Base-by-base conservation (phyloP, 2,329 filamentous ascomycete genomes). In the Aspergillus versicolor region DNA sequence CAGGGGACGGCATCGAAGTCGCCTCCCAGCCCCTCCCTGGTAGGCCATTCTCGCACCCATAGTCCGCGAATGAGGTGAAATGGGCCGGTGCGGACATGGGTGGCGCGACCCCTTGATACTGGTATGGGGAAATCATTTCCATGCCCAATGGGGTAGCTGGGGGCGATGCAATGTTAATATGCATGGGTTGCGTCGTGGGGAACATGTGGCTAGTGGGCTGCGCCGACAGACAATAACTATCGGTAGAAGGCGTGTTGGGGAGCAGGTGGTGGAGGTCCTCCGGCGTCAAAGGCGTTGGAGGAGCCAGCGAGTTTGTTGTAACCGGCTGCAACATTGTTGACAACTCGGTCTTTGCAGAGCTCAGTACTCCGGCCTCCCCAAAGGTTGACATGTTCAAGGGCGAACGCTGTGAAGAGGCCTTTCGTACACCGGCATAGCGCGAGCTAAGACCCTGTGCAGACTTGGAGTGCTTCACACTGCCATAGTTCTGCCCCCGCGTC, bases 341-440 rank as follows among this genome's bases (percentile, higher is more conserved):
- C 57, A 72, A 67, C 45, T 74, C 70, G 9, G 70, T 65, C 57
- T 70, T 75, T 43, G 66, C 62, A 12, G 65, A 63, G 56, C 70
- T 70, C 59, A 74, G 65, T 34, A 68, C 68, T 17, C 73, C 74
- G 6, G 74, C 67, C 51, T 80, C 77, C n/a, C 76, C 68, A 61
- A 79, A 79, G 5, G 70, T 76, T 17, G 74, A 68, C 49, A 78
- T 70, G 45, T 76, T 77, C 37, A 79, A 67, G 21, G 79, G 79
- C n/a, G 79, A 81, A 27, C 76, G 72, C 50, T 79, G 79, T 45
- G 75, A 69, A 42, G 75, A 77, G 5, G 74, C 67, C 62, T 81
- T 81, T 19, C 78, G 69, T 27, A 81, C 72, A 48, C 78, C 77
- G 0, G 76, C 75, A 62, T 77, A 80, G 34, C 74, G 70, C 47